phyloP scores from a whole-genome alignment of 768 basidiomycete genomes.

The Rhodosporidiobolus odoratus region DNA sequence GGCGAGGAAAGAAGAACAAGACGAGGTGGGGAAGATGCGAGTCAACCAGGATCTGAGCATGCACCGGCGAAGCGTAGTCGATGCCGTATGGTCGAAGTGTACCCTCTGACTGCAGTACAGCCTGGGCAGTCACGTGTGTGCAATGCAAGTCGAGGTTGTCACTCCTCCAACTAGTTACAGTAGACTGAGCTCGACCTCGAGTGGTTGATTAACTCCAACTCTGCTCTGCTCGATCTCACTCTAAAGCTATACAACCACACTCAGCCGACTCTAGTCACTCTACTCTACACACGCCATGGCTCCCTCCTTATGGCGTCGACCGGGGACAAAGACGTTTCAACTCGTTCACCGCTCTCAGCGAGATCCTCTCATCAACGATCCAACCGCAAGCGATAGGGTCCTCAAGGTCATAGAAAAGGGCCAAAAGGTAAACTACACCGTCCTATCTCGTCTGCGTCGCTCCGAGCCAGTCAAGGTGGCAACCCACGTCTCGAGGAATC shows the following conservation, averaged over 20 bases:
- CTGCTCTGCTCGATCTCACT: background rate
- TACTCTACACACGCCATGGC: slow-evolving; percentile 8
- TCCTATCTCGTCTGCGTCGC: no score
- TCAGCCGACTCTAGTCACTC: background rate
- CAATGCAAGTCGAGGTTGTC: no score
- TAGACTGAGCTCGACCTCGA: no score
- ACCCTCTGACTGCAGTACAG: no score
- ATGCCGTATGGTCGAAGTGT: background rate
- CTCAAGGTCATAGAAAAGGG: slow-evolving; percentile 72
- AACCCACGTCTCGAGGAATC: no score
- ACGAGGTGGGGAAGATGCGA: background rate
- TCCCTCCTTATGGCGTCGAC: slow-evolving; percentile 74
- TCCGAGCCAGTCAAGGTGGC: no score
- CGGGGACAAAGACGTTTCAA: slow-evolving; percentile 88
- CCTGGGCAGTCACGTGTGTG: no score
- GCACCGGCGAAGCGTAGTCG: background rate
- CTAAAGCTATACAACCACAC: background rate
- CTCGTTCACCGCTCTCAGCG: slow-evolving; percentile 93
- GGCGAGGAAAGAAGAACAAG: no score
- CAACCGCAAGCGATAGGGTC: slow-evolving; percentile 82
- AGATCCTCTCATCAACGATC: slow-evolving; percentile 90
- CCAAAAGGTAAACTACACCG: background rate
- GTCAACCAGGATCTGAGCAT: slow-evolving; percentile 7
- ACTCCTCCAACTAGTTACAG: no score
- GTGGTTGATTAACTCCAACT: no score